phyloP scores from a whole-genome alignment of 2,329 filamentous ascomycete genomes.

The Cladosporium sp. region DNA sequence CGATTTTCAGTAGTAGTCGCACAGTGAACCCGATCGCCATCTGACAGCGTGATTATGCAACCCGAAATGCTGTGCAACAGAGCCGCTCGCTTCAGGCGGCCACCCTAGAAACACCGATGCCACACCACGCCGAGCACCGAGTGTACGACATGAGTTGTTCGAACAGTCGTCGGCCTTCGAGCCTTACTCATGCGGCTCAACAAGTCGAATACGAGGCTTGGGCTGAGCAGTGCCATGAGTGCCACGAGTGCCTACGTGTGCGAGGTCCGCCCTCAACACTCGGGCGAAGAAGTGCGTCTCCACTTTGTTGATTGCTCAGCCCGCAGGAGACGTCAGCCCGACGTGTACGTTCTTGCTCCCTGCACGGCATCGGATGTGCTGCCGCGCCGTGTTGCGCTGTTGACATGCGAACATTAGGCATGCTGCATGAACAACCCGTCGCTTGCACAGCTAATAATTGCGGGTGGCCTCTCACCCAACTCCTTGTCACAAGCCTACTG shows the following conservation, averaged over 20 bases:
- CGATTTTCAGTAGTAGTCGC: background rate
- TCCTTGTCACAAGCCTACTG: slow-evolving; percentile 4
- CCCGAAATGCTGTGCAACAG: slow-evolving; percentile 1
- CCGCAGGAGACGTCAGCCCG: slow-evolving; percentile 2
- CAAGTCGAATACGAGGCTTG: background rate
- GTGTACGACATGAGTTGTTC: background rate
- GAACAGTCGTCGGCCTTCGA: background rate
- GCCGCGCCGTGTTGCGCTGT: slow-evolving; percentile 1
- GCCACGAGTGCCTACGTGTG: slow-evolving; percentile 11
- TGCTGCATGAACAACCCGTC: slow-evolving; percentile 9
- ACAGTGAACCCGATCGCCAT: slow-evolving; percentile 4
- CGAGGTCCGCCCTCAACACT: slow-evolving; percentile 9
- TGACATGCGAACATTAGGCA: background rate
- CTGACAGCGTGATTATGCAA: slow-evolving; percentile 12
- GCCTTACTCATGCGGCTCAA: slow-evolving; percentile 9
- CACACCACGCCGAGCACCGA: background rate
- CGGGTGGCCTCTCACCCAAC: background rate
- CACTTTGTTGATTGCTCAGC: slow-evolving; percentile 11
- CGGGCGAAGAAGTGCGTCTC: slow-evolving; percentile 2
- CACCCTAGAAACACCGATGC: background rate
- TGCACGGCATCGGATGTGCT: slow-evolving; percentile 1
- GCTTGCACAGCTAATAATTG: background rate
- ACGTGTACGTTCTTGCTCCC: background rate
- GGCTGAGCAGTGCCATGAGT: background rate
- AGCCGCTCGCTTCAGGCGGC: background rate